A percentile compares a stretch with the other conserved stretches of the same genome.
These are phyloP conservation scores for Thraustochytrium sp. DNA, from an alignment of 352 stramenopile species.

Conservation along the genomic window DNA sequence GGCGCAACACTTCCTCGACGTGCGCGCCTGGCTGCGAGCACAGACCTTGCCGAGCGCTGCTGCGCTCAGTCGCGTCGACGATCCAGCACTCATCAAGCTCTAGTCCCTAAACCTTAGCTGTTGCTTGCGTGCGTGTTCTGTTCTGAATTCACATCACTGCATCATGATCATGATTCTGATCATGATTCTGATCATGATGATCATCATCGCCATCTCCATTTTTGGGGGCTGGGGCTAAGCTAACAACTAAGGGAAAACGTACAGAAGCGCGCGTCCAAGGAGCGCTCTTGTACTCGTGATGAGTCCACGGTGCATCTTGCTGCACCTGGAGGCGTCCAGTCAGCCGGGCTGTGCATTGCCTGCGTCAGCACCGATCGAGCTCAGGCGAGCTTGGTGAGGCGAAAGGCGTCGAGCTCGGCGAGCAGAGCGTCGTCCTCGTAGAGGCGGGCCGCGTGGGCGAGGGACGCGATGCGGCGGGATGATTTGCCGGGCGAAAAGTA, in stretches of 20 bases:
- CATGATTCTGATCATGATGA: not conserved
- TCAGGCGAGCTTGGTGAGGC: not conserved
- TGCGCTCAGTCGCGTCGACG: no score
- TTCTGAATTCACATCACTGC: no score
- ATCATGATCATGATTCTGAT: not conserved
- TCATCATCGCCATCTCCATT: not conserved
- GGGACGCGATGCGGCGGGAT: not conserved
- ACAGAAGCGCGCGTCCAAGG: no score
- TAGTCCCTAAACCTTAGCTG: no score
- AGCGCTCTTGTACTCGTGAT: no score
- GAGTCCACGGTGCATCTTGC: no score
- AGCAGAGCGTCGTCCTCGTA: not conserved
- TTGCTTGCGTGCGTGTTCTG: no score
- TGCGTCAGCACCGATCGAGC: not conserved
- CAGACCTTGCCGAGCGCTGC: no score
- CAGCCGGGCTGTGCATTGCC: not conserved
- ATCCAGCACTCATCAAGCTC: no score
- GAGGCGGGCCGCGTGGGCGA: not conserved
- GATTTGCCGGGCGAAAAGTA: conserved; percentile 42
- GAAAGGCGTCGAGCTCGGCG: not conserved
- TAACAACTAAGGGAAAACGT: no score
- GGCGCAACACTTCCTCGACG: not conserved
- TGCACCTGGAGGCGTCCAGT: no score
- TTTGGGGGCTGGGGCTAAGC: no score
- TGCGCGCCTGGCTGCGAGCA: not conserved